Evolutionary conservation across 2,329 filamentous ascomycete genomes (phyloP), one percentile per base, ranked within the genome.

Genomic region (Ramularia endophylla): DNA sequence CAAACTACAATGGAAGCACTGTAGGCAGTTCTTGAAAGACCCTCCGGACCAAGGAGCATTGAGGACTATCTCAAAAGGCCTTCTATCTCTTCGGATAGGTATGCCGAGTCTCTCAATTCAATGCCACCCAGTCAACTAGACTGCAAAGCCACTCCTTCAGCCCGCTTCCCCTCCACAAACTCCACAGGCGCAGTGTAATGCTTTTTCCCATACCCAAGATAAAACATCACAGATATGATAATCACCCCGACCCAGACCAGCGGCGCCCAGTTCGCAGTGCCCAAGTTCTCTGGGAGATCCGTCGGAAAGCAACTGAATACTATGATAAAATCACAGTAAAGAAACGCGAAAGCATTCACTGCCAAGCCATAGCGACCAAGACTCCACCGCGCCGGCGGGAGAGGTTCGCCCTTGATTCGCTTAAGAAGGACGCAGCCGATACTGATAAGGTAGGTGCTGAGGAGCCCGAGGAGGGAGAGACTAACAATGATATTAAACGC

Each of bases 401-500:
- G 45, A 17, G 47, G 44, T 22, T 57, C 46, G 18, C 49, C 42
- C 15, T 41, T 50, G 34, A 57, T 38, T 20, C 54, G 52, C 28
- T 50, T 49, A 20, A 50, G 44, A 9, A 56, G 48, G 11, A 56
- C 51, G 17, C 62, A 63, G 34, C 62, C 61, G 39, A 64, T 61
- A 28, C 55, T 58, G 27, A 64, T 55, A 39, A 64, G 55, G 50
- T 65, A 65, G 2, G 61, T 64, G 22, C 50, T 56, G 38, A 65
- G 53, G 16, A 65, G 56, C 2, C 56, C 61, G 3, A 59, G 53
- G 1, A 60, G 51, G 0, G 58, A 59, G 2, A 65, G 52, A 11
- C 61, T 64, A 16, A 62, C 54, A 43, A 65, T 60, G 38, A 60
- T 55, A 45, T 62, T 65, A 52, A 65, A 62, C 13, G 62, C 62